Base-by-base conservation (phyloP, 305 asterid genomes). In the Solanum aculeatissimum region DNA sequence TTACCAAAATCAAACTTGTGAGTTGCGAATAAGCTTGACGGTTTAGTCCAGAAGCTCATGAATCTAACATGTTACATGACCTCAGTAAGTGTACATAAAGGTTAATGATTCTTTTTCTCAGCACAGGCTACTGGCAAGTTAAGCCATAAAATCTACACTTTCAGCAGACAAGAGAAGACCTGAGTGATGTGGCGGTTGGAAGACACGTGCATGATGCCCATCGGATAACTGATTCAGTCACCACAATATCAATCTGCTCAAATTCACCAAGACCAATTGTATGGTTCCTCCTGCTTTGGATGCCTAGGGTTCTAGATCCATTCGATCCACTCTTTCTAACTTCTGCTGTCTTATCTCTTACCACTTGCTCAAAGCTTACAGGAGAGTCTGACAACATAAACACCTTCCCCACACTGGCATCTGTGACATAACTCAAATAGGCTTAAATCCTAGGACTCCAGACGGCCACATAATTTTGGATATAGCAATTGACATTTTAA, bases 171-270 rank as follows among this genome's bases (percentile, higher is more conserved):
- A 94, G 95, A n/a, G 96, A 92, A 19, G 94, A 90, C 88, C 96
- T 87, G 62, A 94, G 92, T n/a, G 98, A 92, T 43, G 92, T 88
- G 51, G 93, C 89, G 2, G 94, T 93, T 2, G 95, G 91, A 68
- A 93, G 95, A 83, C 88, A 83, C 1, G 96, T 89, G 90, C 98
- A 94, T 0, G 98, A 94, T 9, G 95, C 96, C 98, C 98, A 94
- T 58, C 97, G 94, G 80, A 93, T 94, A 40, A 94, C 95, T 49
- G 98, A 92, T 81, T 92, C 97, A 7, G 97, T 88, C 77, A 90
- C 93, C 89, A 89, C 87, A 29, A 90, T 85, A 72, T 94, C 93
- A 25, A 94, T 86, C 85, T 92, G 93, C 84, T 93, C 94, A 62
- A 90, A 81, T 84, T 93, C 98, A 58, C 95, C 96, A 3, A 92